Evolutionary conservation across 2,329 filamentous ascomycete genomes (phyloP), one percentile per base, ranked within the genome.

Genomic region (Pseudogymnoascus sp.): DNA sequence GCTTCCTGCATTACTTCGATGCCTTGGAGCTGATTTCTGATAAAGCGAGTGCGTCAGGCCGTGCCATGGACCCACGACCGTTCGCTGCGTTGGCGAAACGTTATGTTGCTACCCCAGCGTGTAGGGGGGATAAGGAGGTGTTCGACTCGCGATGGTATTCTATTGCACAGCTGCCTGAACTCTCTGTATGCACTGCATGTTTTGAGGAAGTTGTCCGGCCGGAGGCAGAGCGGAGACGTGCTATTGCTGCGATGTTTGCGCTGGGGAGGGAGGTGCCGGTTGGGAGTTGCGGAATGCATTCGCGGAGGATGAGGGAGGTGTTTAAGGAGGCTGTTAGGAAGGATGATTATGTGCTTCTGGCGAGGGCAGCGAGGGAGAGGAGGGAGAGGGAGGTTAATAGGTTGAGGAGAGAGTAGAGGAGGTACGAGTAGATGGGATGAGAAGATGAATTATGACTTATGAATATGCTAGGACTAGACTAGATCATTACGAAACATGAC

Each of bases 141-240:
- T 72, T 77, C n/a, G 80, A 84, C 60, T 81, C 79, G 11, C 76
- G 80, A 38, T 97, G 92, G 92, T 86, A 95, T 72, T 85, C 82
- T 61, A 90, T 95, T 72, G 84, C 88, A 0, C 78, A 82, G 12
- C 76, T 95, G 0, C 89, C 88, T 0, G 83, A 91, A 57, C 84
- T 96, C 68, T 91, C 88, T 0, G 87, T 96, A 3, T 97, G 92
- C 73, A 85, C 89, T 65, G 90, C 93, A 72, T 97, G 92, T 72
- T 96, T 89, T 71, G 83, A 90, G 14, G 85, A 90, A 20, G 82
- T 90, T 0, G 83, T 96, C n/a, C 84, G 82, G 73, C 91, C 91
- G 0, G 77, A 84, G 58, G 74, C 86, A 1, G 76, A 79, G 30
- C 76, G 79, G 3, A 74, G 79, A 38, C 75, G 74, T 39, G 75